A percentile compares a stretch with the other conserved stretches of the same genome.
These are phyloP conservation scores for Coemansia pectinata DNA, from an alignment of 192 early-diverging fungal genomes.

Conservation along the genomic window DNA sequence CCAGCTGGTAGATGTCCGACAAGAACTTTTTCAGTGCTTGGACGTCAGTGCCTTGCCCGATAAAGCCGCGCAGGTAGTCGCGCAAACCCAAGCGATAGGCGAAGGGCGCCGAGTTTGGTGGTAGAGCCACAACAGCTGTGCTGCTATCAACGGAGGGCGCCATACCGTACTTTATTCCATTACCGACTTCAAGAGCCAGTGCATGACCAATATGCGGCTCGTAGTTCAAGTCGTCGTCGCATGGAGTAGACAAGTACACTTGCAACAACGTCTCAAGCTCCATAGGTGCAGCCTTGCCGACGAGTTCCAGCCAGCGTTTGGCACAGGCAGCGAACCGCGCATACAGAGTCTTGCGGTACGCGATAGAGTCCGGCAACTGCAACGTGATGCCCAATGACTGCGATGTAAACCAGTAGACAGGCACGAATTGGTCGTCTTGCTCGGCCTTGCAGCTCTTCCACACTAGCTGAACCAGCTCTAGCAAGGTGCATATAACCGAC, in stretches of 20 bases:
- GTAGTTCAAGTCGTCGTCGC: slow-evolving; percentile 58
- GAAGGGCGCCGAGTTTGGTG: slow-evolving; percentile 46
- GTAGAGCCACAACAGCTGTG: slow-evolving; percentile 3
- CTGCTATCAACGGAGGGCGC: slow-evolving; percentile 11
- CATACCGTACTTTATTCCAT: slow-evolving; percentile 23
- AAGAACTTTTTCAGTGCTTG: slow-evolving; percentile 33
- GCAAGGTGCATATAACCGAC: slow-evolving; percentile 62
- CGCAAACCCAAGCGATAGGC: slow-evolving; percentile 37
- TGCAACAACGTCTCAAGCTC: slow-evolving; percentile 71
- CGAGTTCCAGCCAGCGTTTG: slow-evolving; percentile 66
- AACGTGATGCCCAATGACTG: slow-evolving; percentile 62
- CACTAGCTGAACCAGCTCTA: slow-evolving; percentile 81
- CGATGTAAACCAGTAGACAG: slow-evolving; percentile 70
- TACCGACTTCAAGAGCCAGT: slow-evolving; percentile 66
- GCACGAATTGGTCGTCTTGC: slow-evolving; percentile 76
- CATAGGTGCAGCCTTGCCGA: slow-evolving; percentile 64
- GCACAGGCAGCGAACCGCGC: slow-evolving; percentile 61
- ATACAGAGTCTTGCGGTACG: slow-evolving; percentile 70
- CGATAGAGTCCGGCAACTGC: slow-evolving; percentile 70
- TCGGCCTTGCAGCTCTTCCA: slow-evolving; percentile 80
- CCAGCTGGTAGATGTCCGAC: slow-evolving; percentile 25
- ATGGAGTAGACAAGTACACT: slow-evolving; percentile 67
- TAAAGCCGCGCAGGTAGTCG: slow-evolving; percentile 39
- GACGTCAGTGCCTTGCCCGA: slow-evolving; percentile 26
- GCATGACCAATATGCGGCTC: slow-evolving; percentile 70